Base-by-base conservation (phyloP, 2,329 filamentous ascomycete species). In the Talaromyces amestolkiae region DNA sequence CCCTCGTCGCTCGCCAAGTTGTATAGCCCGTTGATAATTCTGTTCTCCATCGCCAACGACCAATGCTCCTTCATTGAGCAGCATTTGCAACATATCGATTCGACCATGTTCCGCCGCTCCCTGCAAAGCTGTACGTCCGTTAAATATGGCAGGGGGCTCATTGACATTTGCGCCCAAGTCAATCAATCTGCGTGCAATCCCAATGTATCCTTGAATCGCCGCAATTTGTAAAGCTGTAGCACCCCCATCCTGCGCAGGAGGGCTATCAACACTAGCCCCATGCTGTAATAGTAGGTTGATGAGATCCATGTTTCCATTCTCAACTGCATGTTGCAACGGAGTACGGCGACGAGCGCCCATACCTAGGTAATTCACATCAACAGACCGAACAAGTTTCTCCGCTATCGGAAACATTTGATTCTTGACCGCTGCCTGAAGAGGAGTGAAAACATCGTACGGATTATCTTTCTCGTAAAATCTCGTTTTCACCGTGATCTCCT, bases 111-210 rank as follows among this genome's bases (percentile, higher is more conserved):
- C 68, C 24, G 70, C 68, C 19, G 72, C 71, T 24, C 68, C 71
- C 53, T 73, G 68, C 10, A 73, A 49, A 27, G 72, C 70, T 41
- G 71, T 70, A n/a, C 64, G 47, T 35, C 71, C 71, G 0, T 66
- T 53, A 1, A 54, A 11, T 39, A 13, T 31, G 1, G 66, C 63
- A 10, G 53, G 47, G 1, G 45, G 45, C 4, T 47, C 45, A 47
- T 47, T 47, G 45, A 47, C 19, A 9, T 19, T 47, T 47, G 45
- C 45, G 4, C 45, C 22, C 45, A 47, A 47, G 45, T 47, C 43
- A n/a, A 47, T 47, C 17, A 47, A 24, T 24, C 19, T 24, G 8
- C 43, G 19, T 1, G 43, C 43, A 47, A 47, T 47, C 3, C 43
- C 43, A 13, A 47, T 47, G 4, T 47, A 47, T 24, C 43, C 43